Percentiles rank a stretch among this genome's conserved stretches.
Evolutionary conservation across 1,284 basidiomycete genomes (phyloP).

Genomic region (Boletus semigastroideus): DNA sequence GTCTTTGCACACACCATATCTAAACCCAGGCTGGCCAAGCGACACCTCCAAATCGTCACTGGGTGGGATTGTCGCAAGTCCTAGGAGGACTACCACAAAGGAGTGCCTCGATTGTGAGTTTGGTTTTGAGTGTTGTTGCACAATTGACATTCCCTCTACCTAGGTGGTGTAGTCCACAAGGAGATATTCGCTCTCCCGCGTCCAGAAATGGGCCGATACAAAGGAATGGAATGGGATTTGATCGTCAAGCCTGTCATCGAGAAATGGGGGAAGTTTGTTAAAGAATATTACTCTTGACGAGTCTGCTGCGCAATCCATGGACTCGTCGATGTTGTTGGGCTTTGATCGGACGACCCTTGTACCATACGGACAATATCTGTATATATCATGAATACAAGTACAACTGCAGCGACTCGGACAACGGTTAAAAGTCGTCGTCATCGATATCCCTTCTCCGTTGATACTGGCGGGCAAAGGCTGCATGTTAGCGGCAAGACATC

Average conservation of each 20-base stretch:
- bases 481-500: not conserved
- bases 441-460: slow-evolving; percentile 71
- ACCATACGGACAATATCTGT: not conserved
- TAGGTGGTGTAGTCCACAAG: slow-evolving; percentile 61
- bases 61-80: not conserved
- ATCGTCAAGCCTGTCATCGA: slow-evolving; percentile 73
- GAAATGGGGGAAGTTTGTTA: slow-evolving; percentile 65
- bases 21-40: slow-evolving; percentile 48
- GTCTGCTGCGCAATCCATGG: not conserved
- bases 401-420: not conserved
- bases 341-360: not conserved
- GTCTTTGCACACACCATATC: slow-evolving; percentile 55
- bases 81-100: slow-evolving; percentile 14
- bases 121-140: not conserved
- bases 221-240: slow-evolving; percentile 68
- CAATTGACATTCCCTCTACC: slow-evolving; percentile 2
- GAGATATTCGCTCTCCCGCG: slow-evolving; percentile 75
- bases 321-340: not conserved
- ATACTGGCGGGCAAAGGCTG: slow-evolving; percentile 47
- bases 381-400: slow-evolving; percentile 1
- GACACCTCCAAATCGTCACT: slow-evolving; percentile 5
- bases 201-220: slow-evolving; percentile 47
- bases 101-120: slow-evolving; percentile 38
- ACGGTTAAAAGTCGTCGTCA: slow-evolving; percentile 63
- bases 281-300: slow-evolving; percentile 28